Base-by-base conservation (phyloP, 2,329 filamentous ascomycete genomes). In the Aspergillus sp. region DNA sequence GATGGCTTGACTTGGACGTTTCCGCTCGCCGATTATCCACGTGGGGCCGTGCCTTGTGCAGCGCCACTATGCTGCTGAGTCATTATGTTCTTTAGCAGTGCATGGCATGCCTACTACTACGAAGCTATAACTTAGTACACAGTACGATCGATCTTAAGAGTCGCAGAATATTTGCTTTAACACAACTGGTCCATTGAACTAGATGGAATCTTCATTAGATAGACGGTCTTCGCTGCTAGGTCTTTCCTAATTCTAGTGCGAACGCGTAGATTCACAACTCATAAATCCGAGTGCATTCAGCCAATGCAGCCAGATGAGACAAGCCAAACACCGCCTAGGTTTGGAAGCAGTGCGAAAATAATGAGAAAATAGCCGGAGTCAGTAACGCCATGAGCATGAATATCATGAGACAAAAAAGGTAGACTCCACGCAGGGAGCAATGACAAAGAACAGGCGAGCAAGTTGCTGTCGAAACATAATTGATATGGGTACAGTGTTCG, bases 401-500 rank as follows among this genome's bases (percentile, higher is more conserved):
- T 32, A 50, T 50, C 47, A 50, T 50, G 3, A 17, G 25, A 21
- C 15, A 17, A n/a, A 32, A 32, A 3, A 2, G 25, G 8, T 10
- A 28, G 8, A 19, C 25, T 17, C 25, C 47, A 32, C 5, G 21
- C 15, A 19, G 23, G 21, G 23, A 32, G 25, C 47, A 50, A 15
- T 45, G 21, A 21, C 19, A 30, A 32, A 28, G 30, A 5, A 30
- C 9, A 17, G 47, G 8, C 13, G 17, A 49, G 25, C 25, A 50
- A 2, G n/a, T 12, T 4, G 38, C 30, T 12, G 47, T 36, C 32
- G 47, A 51, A 43, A 41, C 55, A 57, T 43, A 17, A 30, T 38
- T n/a, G 32, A 30, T 51, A 57, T 51, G 32, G 39, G 30, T 57
- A 57, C 55, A 57, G 41, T n/a, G 15, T 10, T 17, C 9, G 30